These are phyloP conservation scores for Stellera chamaejasme DNA, from an alignment of 345 rosid genomes.

Conservation along the genomic window DNA sequence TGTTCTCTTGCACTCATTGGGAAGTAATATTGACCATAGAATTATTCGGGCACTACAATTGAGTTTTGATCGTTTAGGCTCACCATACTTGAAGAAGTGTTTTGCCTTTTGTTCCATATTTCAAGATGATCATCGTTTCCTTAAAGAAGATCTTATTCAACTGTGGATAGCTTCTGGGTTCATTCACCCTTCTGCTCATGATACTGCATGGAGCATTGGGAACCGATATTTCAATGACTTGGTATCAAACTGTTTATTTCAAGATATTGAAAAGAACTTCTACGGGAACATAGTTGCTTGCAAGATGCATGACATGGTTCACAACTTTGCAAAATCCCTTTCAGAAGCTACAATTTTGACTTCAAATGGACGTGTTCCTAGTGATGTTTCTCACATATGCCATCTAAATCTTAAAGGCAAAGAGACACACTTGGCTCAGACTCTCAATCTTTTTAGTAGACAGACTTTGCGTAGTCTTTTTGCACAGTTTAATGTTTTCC, in stretches of 20 bases:
- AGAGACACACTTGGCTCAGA: neutral
- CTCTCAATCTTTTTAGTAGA: neutral
- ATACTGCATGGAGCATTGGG: slow-evolving; percentile 5
- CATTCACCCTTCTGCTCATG: neutral
- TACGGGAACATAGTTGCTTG: neutral
- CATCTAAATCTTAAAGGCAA: slow-evolving; percentile 1
- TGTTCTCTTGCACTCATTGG: neutral
- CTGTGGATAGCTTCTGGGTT: slow-evolving; percentile 27
- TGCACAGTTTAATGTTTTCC: neutral
- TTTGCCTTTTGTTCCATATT: slow-evolving; percentile 11
- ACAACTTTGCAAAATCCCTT: slow-evolving; percentile 19
- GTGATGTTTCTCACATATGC: neutral
- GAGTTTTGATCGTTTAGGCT: slow-evolving; percentile 5
- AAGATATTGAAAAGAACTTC: slow-evolving; percentile 8
- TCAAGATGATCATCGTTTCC: neutral
- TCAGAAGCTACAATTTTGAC: neutral
- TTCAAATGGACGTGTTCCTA: neutral
- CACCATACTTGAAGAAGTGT: slow-evolving; percentile 7
- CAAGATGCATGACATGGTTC: slow-evolving; percentile 27
- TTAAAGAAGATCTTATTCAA: slow-evolving; percentile 6
- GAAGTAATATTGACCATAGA: too few species aligned
- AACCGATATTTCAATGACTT: slow-evolving; percentile 14
- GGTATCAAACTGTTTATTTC: slow-evolving; percentile 18
- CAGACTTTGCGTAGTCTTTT: slow-evolving; percentile 1
- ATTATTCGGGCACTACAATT: neutral